phyloP scores from a whole-genome alignment of 441 rosid genomes.

The Eugenia klotzschiana region DNA sequence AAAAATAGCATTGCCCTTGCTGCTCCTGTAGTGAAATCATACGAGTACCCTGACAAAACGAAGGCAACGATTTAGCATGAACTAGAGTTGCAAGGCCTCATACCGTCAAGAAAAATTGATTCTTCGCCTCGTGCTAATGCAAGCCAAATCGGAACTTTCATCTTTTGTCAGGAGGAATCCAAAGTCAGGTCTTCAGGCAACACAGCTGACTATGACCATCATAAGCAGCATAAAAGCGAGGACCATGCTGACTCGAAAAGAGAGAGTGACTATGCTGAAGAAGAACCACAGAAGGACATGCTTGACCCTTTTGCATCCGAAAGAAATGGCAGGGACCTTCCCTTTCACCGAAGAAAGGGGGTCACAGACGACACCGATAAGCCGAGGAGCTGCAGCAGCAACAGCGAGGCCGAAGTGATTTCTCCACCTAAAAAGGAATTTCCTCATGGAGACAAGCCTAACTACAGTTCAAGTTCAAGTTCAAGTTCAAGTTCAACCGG shows the following conservation, averaged over 20 bases:
- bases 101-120: background rate
- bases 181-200: background rate
- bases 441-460: conserved; percentile 17
- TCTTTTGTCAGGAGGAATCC: background rate
- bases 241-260: conserved; percentile 4
- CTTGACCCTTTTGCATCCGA: background rate
- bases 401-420: conserved; percentile 27
- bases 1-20: background rate
- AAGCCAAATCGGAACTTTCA: background rate
- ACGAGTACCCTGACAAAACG: background rate
- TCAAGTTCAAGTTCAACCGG: conserved; percentile 32
- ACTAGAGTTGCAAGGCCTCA: background rate
- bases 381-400: conserved; percentile 12
- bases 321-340: conserved; percentile 3
- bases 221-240: background rate
- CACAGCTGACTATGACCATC: background rate
- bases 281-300: background rate
- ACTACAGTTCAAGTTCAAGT: conserved; percentile 30
- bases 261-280: background rate
- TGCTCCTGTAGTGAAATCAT: background rate
- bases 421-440: background rate
- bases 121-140: background rate
- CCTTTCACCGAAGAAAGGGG: conserved; percentile 2
- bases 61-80: background rate
- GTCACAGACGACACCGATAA: conserved; percentile 9